Evolutionary conservation across 352 stramenopile species (phyloP).

Genomic region (Pseudoperonospora humuli): DNA sequence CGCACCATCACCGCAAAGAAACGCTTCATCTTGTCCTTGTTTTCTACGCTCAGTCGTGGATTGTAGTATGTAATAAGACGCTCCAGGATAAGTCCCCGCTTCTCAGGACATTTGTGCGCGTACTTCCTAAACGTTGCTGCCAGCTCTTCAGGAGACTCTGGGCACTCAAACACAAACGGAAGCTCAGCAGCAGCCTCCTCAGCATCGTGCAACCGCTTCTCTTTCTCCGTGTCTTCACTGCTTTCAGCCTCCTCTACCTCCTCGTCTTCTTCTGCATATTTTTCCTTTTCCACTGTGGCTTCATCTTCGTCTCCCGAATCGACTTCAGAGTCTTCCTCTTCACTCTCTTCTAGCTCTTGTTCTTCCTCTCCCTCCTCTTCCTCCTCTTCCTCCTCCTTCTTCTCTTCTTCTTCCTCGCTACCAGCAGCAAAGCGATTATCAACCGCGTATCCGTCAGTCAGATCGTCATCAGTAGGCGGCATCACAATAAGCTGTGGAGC

Average conservation of each 20-base stretch:
- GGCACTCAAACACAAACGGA: constrained; percentile 93
- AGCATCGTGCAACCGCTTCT: constrained; percentile 42
- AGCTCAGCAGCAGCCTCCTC: constrained; percentile 73
- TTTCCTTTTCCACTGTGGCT: constrained; percentile 25
- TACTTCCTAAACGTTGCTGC: constrained; percentile 85
- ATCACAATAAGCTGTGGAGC: constrained; percentile 63
- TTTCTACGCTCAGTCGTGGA: constrained; percentile 89
- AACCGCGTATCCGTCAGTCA: constrained; percentile 81
- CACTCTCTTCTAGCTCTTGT: constrained; percentile 38
- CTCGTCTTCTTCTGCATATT: constrained; percentile 40
- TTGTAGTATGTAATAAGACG: constrained; percentile 92
- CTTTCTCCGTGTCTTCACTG: constrained; percentile 80
- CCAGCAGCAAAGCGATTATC: constrained; percentile 45
- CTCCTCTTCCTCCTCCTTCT: constrained; percentile 46
- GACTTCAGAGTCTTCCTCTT: constrained; percentile 34
- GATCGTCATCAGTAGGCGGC: constrained; percentile 83
- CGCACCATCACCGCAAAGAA: constrained; percentile 93
- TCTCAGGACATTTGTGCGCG: constrained; percentile 61
- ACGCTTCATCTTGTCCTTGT: constrained; percentile 94
- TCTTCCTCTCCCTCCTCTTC: constrained; percentile 44
- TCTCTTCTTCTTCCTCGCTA: constrained; percentile 47
- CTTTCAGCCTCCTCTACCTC: constrained; percentile 31
- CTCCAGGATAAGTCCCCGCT: constrained; percentile 85
- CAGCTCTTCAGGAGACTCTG: constrained; percentile 87
- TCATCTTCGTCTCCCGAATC: constrained; percentile 29